A percentile compares a stretch with the other conserved stretches of the same genome.
These are phyloP conservation scores for Neonothopanus nambi DNA, from an alignment of 1,284 basidiomycete genomes.

Conservation along the genomic window DNA sequence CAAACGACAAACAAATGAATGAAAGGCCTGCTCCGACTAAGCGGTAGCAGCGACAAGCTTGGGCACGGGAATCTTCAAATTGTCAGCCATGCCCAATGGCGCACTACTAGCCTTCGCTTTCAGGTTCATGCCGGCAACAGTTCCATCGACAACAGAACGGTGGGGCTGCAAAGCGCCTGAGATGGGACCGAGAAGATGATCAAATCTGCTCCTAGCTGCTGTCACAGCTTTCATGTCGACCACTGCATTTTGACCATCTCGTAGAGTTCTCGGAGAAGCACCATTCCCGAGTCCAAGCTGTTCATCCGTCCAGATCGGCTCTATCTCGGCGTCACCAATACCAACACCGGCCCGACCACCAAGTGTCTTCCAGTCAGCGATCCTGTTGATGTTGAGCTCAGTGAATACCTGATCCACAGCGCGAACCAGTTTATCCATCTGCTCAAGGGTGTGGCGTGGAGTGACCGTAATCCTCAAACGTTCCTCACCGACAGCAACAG, in stretches of 20 bases:
- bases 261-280: conserved; percentile 67
- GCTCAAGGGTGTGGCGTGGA: conserved; percentile 90
- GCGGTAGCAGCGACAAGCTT: conserved; percentile 29
- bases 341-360: conserved; percentile 90
- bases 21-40: conserved; percentile 11
- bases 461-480: conserved; percentile 96
- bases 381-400: conserved; percentile 86
- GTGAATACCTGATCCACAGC: conserved; percentile 89
- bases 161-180: conserved; percentile 32
- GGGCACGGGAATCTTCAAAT: conserved; percentile 26
- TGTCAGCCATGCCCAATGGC: conserved; percentile 14
- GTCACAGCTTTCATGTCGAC: conserved; percentile 55
- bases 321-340: conserved; percentile 52
- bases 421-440: conserved; percentile 80
- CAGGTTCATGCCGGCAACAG: conserved; percentile 5
- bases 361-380: conserved; percentile 78
- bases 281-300: conserved; percentile 82
- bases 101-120: conserved; percentile 10
- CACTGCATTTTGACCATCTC: conserved; percentile 50
- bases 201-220: conserved; percentile 60
- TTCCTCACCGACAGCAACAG: conserved; percentile 91
- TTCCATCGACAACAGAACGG: conserved; percentile 9
- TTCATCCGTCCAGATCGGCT: conserved; percentile 87
- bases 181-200: conserved; percentile 60
- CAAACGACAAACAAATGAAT: too few relatives aligned